A percentile compares a stretch with the other conserved stretches of the same genome.
Conservation (phyloP, 179 eudicot species). For the Corrigiola litoralis region DNA sequence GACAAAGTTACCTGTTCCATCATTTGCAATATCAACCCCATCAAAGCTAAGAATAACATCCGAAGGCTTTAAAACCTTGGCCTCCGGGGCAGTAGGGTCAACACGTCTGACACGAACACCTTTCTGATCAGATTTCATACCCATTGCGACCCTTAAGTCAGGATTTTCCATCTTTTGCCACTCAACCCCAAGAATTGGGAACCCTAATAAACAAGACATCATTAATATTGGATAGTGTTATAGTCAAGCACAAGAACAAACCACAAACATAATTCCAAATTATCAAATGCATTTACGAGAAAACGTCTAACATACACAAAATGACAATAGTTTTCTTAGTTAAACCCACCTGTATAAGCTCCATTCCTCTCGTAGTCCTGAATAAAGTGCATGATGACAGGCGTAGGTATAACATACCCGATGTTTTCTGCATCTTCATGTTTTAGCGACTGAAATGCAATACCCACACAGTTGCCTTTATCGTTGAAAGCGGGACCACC, state of each 20-base stretch:
- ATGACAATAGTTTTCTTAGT: not conserved
- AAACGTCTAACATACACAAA: not conserved
- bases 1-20: slow-evolving; percentile 72
- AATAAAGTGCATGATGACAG: slow-evolving; percentile 92
- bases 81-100: slow-evolving; percentile 90
- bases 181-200: slow-evolving; percentile 88
- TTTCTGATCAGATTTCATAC: slow-evolving; percentile 83
- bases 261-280: not conserved
- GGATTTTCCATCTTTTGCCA: slow-evolving; percentile 99
- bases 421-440: slow-evolving; percentile 93
- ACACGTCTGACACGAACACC: slow-evolving; percentile 92
- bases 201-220: slow-evolving; percentile 42
- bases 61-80: slow-evolving; percentile 67
- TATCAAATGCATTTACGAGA: not conserved
- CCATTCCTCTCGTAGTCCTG: slow-evolving; percentile 92
- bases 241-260: not conserved
- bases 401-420: slow-evolving; percentile 96
- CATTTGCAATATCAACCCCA: slow-evolving; percentile 89
- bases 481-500: slow-evolving; percentile 96
- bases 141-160: slow-evolving; percentile 68
- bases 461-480: slow-evolving; percentile 88
- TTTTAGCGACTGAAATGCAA: slow-evolving; percentile 92
- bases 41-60: slow-evolving; percentile 93
- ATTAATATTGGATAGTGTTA: not conserved
- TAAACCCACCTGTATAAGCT: slow-evolving; percentile 68